Conservation (phyloP, 2,329 filamentous ascomycete genomes). For the Didymella glomerata region DNA sequence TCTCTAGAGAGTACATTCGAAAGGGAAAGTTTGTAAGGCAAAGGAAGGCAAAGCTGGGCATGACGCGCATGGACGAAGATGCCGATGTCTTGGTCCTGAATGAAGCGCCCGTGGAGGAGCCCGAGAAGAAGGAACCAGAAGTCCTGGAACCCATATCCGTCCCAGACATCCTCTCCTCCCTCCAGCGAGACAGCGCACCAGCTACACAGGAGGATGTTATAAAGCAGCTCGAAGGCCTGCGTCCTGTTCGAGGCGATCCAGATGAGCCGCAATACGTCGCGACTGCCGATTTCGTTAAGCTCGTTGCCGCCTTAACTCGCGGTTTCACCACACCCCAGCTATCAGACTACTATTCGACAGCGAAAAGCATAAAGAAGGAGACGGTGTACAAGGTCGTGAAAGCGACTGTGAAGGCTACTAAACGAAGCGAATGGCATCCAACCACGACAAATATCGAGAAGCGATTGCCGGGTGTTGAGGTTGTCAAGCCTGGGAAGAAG, state of each 20-base stretch:
- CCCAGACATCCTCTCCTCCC: constrained; percentile 38
- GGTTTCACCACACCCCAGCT: constrained; percentile 46
- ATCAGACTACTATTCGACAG: constrained; percentile 41
- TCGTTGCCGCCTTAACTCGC: constrained; percentile 33
- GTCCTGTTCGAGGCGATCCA: constrained; percentile 31
- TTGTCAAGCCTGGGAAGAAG: constrained; percentile 13
- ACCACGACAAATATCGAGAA: constrained; percentile 31
- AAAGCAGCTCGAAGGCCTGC: constrained; percentile 43
- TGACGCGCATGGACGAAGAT: constrained; percentile 46
- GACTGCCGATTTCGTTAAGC: constrained; percentile 36
- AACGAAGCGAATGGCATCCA: constrained; percentile 46
- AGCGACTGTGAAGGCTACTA: constrained; percentile 26
- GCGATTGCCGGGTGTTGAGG: constrained; percentile 38
- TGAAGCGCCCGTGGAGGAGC: constrained; percentile 30
- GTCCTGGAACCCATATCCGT: constrained; percentile 22
- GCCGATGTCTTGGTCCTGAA: constrained; percentile 49
- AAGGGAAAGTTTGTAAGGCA: constrained; percentile 41
- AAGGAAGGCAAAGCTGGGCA: constrained; percentile 40
- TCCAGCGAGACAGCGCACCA: constrained; percentile 36
- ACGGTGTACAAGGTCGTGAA: constrained; percentile 30
- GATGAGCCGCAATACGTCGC: constrained; percentile 43
- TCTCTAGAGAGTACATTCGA: constrained; percentile 15
- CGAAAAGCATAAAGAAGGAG: constrained; percentile 33
- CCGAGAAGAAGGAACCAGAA: constrained; percentile 16
- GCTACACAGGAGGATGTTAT: constrained; percentile 42